These are phyloP conservation scores for Wickerhamomyces sp. DNA, from an alignment of 1,139 yeast genomes.

Conservation along the genomic window DNA sequence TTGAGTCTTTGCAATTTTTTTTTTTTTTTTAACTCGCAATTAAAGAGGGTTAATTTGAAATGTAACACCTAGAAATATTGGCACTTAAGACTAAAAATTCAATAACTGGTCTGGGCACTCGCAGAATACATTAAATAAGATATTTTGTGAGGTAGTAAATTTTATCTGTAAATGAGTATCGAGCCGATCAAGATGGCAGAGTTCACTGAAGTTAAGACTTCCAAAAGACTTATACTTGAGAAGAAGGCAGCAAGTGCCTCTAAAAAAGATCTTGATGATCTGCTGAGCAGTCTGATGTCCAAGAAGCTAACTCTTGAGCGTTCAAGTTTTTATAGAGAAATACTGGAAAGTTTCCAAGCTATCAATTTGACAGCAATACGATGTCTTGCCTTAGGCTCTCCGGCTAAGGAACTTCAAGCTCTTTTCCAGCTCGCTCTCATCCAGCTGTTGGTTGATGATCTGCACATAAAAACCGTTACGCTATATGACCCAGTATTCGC, in stretches of 20 bases:
- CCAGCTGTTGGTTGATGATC: slow-evolving; percentile 31
- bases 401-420: slow-evolving; percentile 52
- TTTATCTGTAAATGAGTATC: not conserved
- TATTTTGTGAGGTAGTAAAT: too few species aligned
- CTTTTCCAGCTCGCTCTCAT: slow-evolving; percentile 62
- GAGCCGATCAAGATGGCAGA: slow-evolving; percentile 3
- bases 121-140: too few species aligned
- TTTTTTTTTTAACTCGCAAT: too few species aligned
- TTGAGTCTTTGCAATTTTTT: too few species aligned
- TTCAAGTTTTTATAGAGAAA: slow-evolving; percentile 27
- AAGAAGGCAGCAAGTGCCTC: slow-evolving; percentile 9
- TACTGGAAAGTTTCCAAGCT: slow-evolving; percentile 15
- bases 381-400: slow-evolving; percentile 73
- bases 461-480: slow-evolving; percentile 33
- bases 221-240: slow-evolving; percentile 9
- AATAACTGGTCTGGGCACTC: too few species aligned
- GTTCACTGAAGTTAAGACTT: slow-evolving; percentile 10
- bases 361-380: slow-evolving; percentile 36
- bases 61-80: too few species aligned
- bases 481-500: slow-evolving; percentile 64
- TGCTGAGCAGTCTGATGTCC: slow-evolving; percentile 6
- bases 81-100: too few species aligned
- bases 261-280: slow-evolving; percentile 2
- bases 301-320: slow-evolving; percentile 18
- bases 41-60: too few species aligned